phyloP scores from a whole-genome alignment of 495 filamentous ascomycete genomes.

The Terfezia boudieri region DNA sequence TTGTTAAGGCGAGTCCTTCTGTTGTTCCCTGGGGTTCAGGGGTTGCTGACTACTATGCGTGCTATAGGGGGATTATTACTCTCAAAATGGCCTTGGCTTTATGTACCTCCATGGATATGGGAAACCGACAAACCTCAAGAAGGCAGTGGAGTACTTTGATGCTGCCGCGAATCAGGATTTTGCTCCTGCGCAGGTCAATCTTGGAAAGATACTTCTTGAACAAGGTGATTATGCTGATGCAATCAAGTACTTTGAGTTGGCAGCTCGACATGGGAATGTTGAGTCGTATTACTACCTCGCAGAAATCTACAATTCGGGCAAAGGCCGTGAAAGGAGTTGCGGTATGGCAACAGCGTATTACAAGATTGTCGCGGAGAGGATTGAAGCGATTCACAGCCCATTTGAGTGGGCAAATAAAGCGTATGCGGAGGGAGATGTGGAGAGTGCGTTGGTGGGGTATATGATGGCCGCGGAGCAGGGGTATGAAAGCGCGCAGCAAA shows the following conservation, averaged over 20 bases:
- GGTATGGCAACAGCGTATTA: conserved; percentile 66
- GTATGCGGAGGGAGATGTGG: conserved; percentile 64
- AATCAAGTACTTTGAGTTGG: conserved; percentile 76
- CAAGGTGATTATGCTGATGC: conserved; percentile 60
- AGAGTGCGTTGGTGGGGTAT: conserved; percentile 60
- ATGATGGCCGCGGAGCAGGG: conserved; percentile 93
- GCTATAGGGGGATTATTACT: conserved; percentile 46
- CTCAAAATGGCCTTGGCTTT: conserved; percentile 64
- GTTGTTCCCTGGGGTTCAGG: not conserved
- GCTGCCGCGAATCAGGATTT: conserved; percentile 67
- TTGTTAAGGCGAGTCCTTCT: conserved; percentile 26
- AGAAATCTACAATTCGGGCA: conserved; percentile 61
- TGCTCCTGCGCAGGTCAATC: conserved; percentile 55
- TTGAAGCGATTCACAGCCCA: conserved; percentile 62
- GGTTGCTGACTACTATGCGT: not conserved
- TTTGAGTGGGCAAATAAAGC: conserved; percentile 71
- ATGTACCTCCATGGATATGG: conserved; percentile 77
- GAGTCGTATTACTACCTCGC: conserved; percentile 92
- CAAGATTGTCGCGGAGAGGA: conserved; percentile 82
- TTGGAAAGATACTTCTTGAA: conserved; percentile 74
- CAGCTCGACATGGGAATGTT: conserved; percentile 61
- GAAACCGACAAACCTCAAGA: conserved; percentile 45
- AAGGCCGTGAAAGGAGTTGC: conserved; percentile 64
- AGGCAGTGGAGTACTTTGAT: conserved; percentile 61
- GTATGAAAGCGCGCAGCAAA: conserved; percentile 79